phyloP scores from a whole-genome alignment of 2,329 filamentous ascomycete genomes.

The Orbilia oligospora region DNA sequence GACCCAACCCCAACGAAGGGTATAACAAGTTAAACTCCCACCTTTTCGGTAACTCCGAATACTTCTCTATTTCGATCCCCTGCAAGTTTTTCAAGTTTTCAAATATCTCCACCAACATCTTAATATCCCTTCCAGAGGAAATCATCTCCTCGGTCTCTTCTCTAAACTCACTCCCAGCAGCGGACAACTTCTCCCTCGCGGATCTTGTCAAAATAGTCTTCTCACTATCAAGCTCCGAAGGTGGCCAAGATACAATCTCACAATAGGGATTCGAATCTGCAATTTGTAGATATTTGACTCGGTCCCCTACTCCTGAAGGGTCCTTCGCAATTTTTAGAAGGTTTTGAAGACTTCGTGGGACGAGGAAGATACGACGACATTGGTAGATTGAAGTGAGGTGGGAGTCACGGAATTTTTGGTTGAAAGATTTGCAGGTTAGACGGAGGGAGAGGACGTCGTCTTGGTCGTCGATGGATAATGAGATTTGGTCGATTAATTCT shows the following conservation, averaged over 20 bases:
- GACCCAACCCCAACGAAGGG: neutral
- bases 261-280: neutral
- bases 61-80: neutral
- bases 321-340: constrained; percentile 16
- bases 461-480: neutral
- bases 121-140: neutral
- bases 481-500: neutral
- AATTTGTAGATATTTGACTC: neutral
- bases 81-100: neutral
- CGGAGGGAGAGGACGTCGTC: neutral
- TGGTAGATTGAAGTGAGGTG: constrained; percentile 25
- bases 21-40: neutral
- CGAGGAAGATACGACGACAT: neutral
- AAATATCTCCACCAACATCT: neutral
- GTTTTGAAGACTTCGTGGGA: constrained; percentile 16
- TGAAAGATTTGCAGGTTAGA: neutral
- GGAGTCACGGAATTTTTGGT: neutral
- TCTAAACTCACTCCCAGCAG: neutral
- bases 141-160: neutral
- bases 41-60: neutral
- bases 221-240: no score
- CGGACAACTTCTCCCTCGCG: no score
- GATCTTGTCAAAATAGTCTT: no score
- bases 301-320: neutral
- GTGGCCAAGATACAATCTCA: neutral